Conservation (phyloP, 1,284 basidiomycete genomes). For the Apiotrichum sp. region DNA sequence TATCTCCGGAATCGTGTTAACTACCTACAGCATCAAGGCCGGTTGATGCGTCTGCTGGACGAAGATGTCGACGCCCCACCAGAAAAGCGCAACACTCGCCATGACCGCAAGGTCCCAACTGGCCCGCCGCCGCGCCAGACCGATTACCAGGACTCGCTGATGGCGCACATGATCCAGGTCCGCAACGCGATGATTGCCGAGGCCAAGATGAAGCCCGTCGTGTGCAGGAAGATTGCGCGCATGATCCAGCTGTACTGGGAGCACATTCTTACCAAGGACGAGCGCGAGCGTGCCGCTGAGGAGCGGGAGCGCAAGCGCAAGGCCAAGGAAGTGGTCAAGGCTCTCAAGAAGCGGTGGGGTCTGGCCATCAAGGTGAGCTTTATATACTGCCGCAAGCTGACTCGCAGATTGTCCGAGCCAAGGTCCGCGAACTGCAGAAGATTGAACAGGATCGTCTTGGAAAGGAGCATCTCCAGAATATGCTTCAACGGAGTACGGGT, state of each 20-base stretch:
- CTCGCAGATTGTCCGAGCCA: constrained; percentile 59
- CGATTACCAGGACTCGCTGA: constrained; percentile 44
- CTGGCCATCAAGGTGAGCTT: constrained; percentile 74
- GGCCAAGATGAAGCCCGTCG: constrained; percentile 40
- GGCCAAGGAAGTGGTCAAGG: constrained; percentile 68
- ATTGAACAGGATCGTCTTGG: constrained; percentile 63
- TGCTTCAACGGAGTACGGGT: constrained; percentile 81
- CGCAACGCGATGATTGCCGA: constrained; percentile 44
- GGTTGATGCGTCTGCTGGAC: constrained; percentile 45
- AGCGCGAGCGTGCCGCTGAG: constrained; percentile 58
- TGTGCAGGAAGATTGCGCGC: constrained; percentile 56
- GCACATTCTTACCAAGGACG: constrained; percentile 56
- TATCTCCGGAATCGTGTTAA: constrained; percentile 53
- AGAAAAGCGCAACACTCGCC: constrained; percentile 1
- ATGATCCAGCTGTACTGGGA: constrained; percentile 77
- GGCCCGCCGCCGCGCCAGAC: constrained; percentile 28
- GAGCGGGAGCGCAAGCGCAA: constrained; percentile 62
- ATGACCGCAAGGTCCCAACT: constrained; percentile 9
- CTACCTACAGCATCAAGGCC: constrained; percentile 42
- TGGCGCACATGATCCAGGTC: constrained; percentile 47
- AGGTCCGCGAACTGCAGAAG: constrained; percentile 55
- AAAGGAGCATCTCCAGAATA: constrained; percentile 80
- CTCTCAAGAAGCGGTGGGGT: constrained; percentile 61
- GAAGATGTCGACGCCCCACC: constrained; percentile 38
- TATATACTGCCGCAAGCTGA: background rate